Percentiles rank a stretch among this genome's conserved stretches.
Conservation (phyloP, 768 basidiomycete genomes). For the Cyathus striatus region DNA sequence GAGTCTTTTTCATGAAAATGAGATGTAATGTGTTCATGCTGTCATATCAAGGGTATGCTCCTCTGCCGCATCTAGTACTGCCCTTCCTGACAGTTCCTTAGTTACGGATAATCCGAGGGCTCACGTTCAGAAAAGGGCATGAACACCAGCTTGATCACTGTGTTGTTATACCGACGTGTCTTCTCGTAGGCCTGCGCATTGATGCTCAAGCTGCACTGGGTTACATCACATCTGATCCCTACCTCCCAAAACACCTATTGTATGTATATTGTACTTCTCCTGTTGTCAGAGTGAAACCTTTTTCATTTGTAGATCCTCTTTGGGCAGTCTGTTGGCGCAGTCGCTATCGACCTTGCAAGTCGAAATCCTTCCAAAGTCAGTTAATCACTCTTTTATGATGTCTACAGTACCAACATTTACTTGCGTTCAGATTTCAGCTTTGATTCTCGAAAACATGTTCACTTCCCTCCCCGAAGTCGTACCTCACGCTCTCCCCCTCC, state of each 20-base stretch:
- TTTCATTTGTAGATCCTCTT: constrained; percentile 48
- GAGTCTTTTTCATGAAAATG: constrained; percentile 75
- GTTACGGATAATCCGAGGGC: constrained; percentile 88
- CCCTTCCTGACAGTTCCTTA: too few relatives aligned
- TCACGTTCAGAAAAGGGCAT: constrained; percentile 79
- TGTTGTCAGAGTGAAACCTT: neutral
- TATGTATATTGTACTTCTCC: too few relatives aligned
- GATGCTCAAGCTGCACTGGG: constrained; percentile 86
- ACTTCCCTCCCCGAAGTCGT: constrained; percentile 78
- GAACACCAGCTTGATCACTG: constrained; percentile 5
- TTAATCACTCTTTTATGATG: constrained; percentile 4
- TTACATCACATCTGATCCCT: constrained; percentile 59
- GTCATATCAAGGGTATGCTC: constrained; percentile 77
- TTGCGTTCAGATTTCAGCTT: constrained; percentile 55
- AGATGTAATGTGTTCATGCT: constrained; percentile 93
- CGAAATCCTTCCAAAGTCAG: constrained; percentile 65
- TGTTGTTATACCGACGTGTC: too few relatives aligned
- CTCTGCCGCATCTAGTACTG: neutral
- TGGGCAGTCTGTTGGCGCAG: constrained; percentile 88
- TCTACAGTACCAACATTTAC: neutral
- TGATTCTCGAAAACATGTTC: constrained; percentile 94
- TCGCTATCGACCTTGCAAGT: constrained; percentile 83
- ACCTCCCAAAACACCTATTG: constrained; percentile 63
- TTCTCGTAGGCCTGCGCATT: constrained; percentile 56
- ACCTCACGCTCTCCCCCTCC: constrained; percentile 71